Percentiles rank a stretch among this genome's conserved stretches.
Evolutionary conservation across 2,329 filamentous ascomycete species (phyloP).

Genomic region (Colletotrichum agaves): DNA sequence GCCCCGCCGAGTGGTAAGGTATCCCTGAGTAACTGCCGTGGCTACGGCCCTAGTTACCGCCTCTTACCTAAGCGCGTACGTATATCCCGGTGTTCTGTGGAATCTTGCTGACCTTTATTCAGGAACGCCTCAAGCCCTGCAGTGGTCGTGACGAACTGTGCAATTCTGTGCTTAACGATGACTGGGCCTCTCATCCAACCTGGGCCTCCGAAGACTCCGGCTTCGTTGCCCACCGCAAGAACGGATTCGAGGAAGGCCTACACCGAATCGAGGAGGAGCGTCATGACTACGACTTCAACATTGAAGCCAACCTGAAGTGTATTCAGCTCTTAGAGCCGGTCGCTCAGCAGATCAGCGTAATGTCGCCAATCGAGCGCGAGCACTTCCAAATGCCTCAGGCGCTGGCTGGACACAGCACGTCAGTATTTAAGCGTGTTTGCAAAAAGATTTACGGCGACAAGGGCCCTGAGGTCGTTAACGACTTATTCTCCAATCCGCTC

Average conservation of each 20-base stretch:
- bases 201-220: constrained; percentile 99
- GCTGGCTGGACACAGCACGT: constrained; percentile 91
- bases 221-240: constrained; percentile 97
- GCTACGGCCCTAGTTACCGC: constrained; percentile 95
- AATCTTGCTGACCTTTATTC: constrained; percentile 1
- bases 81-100: constrained; percentile 16
- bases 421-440: constrained; percentile 95
- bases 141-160: constrained; percentile 96
- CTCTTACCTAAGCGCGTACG: constrained; percentile 83
- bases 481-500: constrained; percentile 86
- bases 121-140: constrained; percentile 90
- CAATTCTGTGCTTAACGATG: constrained; percentile 91
- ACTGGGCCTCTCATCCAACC: constrained; percentile 98
- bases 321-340: constrained; percentile 97
- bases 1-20: constrained; percentile 82
- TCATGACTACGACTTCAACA: constrained; percentile 98
- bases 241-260: constrained; percentile 91
- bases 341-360: constrained; percentile 86
- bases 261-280: constrained; percentile 98
- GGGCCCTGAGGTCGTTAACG: constrained; percentile 85
- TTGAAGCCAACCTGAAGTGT: constrained; percentile 92
- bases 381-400: constrained; percentile 83
- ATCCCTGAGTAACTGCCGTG: constrained; percentile 94
- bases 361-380: constrained; percentile 77
- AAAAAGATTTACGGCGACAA: constrained; percentile 97